Conservation (phyloP, 225 moss, liverwort and hornwort genomes). For the Polytrichum formosum region DNA sequence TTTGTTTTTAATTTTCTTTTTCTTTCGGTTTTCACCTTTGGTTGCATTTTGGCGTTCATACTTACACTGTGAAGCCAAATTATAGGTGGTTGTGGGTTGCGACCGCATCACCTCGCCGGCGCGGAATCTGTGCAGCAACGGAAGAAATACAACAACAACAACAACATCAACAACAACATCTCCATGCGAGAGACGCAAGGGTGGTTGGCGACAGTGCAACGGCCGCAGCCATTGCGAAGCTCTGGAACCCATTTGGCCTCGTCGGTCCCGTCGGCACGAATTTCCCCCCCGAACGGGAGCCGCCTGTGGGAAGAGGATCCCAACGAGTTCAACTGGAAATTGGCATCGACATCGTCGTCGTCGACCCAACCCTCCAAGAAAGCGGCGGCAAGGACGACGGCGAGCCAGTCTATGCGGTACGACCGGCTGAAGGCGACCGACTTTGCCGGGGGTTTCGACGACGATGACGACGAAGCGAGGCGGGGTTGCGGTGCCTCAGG, state of each 20-base stretch:
- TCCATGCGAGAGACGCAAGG: conserved; percentile 55
- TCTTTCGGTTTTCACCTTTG: too few relatives aligned
- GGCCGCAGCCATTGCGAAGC: conserved; percentile 20
- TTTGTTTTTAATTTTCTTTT: too few relatives aligned
- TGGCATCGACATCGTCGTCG: conserved; percentile 19
- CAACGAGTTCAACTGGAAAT: conserved; percentile 51
- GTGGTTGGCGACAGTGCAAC: conserved; percentile 44
- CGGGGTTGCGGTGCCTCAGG: background rate
- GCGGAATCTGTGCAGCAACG: too few relatives aligned
- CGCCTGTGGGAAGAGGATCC: conserved; percentile 25
- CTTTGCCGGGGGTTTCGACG: background rate
- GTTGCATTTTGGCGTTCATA: too few relatives aligned
- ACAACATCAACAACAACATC: conserved; percentile 32
- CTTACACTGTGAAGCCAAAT: too few relatives aligned
- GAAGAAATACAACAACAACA: conserved; percentile 5
- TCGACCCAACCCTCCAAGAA: conserved; percentile 20
- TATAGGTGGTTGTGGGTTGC: too few relatives aligned
- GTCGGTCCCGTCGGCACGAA: too few relatives aligned
- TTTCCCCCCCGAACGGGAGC: background rate
- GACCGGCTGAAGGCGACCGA: conserved; percentile 34
- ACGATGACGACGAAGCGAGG: background rate
- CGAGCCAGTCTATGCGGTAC: conserved; percentile 54
- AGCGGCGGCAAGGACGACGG: conserved; percentile 5
- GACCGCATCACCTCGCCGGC: too few relatives aligned
- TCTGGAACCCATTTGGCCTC: too few relatives aligned